Base-by-base conservation (phyloP, 495 filamentous ascomycete genomes). In the Penicillium roqueforti region DNA sequence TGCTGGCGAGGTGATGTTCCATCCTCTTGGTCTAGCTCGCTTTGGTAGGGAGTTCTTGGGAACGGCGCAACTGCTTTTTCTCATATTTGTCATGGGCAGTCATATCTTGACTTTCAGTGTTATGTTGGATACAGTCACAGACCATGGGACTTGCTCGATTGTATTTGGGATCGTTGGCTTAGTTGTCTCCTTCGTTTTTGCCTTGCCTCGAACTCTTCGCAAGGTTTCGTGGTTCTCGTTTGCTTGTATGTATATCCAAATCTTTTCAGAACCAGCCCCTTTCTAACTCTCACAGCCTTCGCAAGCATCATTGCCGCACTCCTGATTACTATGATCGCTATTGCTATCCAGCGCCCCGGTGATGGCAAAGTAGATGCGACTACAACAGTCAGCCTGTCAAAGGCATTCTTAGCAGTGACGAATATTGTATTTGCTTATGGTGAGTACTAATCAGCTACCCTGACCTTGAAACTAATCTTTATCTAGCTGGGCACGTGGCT, bases 1-100 rank as follows among this genome's bases (percentile, higher is more conserved):
- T 60, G 86, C 80, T 8, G 83, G 83, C 10, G 65, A 78, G 22
- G 68, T 91, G 34, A 74, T 89, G 39, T 76, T 82, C 60, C 83
- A 83, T 10, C 68, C 56, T 10, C 63, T 79, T 28, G 85, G 85
- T 40, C 74, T 80, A 61, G 83, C 83, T 6, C 69, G 57, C 11
- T 68, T 80, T 20, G 86, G 86, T 0, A 79, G 82, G 38, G 82
- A 85, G 55, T 54, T 89, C 19, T 67, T 84, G 53, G 80, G 81
- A 6, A 65, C 65, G 20, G 83, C 80, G 51, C 84, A 86, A 55
- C 63, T 79, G 7, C 56, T 87, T 29, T 83, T 88, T 58, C 74
- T 89, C n/a, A 60, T 85, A 20, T 88, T 91, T 68, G 80, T 87
- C 51, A 84, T 87, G 71, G 86, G 78, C 14, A 85, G 83, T 22